These are phyloP conservation scores for Dalbergia oliveri DNA, from an alignment of 306 rosid genomes.

Conservation along the genomic window DNA sequence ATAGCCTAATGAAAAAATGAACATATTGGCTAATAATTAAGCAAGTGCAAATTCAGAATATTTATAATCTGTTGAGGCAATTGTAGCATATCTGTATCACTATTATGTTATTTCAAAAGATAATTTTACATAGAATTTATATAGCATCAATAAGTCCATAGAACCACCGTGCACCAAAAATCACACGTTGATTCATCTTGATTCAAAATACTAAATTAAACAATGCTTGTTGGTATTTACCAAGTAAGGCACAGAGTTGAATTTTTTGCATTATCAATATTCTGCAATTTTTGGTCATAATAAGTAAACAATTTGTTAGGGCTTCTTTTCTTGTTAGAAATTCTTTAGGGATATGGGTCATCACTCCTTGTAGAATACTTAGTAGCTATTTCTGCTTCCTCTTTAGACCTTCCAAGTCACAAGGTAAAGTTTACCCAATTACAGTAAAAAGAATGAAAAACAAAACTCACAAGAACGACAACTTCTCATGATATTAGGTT, in stretches of 20 bases:
- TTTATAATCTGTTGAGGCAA: background rate
- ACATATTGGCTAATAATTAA: background rate
- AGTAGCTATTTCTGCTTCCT: background rate
- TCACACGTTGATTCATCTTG: background rate
- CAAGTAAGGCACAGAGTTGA: background rate
- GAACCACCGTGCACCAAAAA: background rate
- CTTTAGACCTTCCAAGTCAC: background rate
- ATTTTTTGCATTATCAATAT: background rate
- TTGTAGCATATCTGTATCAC: background rate
- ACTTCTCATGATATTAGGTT: background rate
- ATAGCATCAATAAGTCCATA: background rate
- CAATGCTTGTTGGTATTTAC: background rate
- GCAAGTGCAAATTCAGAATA: background rate
- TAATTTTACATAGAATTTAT: no score
- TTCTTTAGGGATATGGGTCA: background rate
- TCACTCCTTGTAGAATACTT: no score
- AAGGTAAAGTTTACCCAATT: constrained; percentile 1
- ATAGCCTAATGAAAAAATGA: background rate
- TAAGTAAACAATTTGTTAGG: background rate
- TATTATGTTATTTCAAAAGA: background rate
- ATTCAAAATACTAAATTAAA: no score
- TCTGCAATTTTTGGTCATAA: background rate
- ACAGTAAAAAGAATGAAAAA: background rate
- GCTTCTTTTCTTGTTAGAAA: background rate
- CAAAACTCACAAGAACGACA: background rate